Conservation (phyloP, 768 basidiomycete genomes). For the Pholiota molesta region DNA sequence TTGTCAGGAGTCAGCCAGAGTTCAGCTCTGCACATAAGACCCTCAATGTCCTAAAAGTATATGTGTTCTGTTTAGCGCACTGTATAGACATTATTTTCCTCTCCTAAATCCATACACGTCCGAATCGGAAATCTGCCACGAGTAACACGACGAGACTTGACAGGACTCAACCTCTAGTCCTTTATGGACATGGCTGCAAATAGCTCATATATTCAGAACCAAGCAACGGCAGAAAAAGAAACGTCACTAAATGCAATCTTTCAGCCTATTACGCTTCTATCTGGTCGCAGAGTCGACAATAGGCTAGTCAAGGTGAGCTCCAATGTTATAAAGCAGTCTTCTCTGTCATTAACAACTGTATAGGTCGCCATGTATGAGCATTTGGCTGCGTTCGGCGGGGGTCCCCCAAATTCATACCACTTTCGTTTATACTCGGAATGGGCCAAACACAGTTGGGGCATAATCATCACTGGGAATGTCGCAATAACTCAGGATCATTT, state of each 20-base stretch:
- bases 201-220: not conserved
- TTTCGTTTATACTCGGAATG: slow-evolving; percentile 71
- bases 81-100: no score
- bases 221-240: not conserved
- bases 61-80: no score
- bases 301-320: slow-evolving; percentile 55
- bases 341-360: not conserved
- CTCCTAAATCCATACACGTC: no score
- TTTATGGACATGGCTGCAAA: no score
- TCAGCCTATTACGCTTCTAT: slow-evolving; percentile 35
- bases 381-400: slow-evolving; percentile 64
- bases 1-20: no score
- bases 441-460: slow-evolving; percentile 81
- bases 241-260: slow-evolving; percentile 12
- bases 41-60: no score
- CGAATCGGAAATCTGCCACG: no score
- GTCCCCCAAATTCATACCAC: slow-evolving; percentile 71
- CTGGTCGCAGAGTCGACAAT: slow-evolving; percentile 46
- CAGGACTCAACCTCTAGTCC: no score
- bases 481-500: slow-evolving; percentile 68
- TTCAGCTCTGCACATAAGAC: no score
- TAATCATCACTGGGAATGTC: slow-evolving; percentile 87
- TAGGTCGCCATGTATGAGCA: slow-evolving; percentile 94
- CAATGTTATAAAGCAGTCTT: not conserved
- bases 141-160: no score